Evolutionary conservation across 2,329 filamentous ascomycete species (phyloP), one percentile per base, ranked within the genome.

Genomic region (Trichoderma sp.): DNA sequence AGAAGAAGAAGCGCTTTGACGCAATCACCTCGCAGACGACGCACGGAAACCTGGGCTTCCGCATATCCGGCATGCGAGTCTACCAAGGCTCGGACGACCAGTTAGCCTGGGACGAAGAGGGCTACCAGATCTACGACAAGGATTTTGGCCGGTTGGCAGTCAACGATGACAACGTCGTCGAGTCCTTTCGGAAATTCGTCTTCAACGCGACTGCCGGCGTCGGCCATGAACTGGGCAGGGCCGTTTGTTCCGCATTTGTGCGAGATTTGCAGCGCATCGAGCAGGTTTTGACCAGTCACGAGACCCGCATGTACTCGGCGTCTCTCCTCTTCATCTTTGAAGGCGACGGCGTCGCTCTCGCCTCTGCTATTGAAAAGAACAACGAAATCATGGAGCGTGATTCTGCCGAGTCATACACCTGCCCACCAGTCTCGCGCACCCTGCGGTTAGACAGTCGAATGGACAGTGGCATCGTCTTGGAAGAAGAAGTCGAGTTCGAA

Each of bases 281-380:
- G 70, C 75, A 84, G 2, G 80, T 88, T 0, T 76, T 90, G n/a
- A 79, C 84, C 56, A 78, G 75, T 1, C 82, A 88, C 70, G 86
- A 89, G 74, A 87, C 83, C 70, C 84, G 87, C 71, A 90, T 90
- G 87, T 90, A 86, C 75, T 90, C 86, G 12, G 79, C 85, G 0
- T 88, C 86, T 64, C 76, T 90, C 27, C 81, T 90, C 0, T 89
- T 90, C 68, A 84, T 89, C 2, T 89, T 88, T 42, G 88, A 90
- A 73, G 88, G 88, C 27, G 86, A 90, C 59, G 88, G 87, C 25
- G 76, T 80, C 4, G 82, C 85, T 6, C 80, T 90, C 48, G 78
- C 80, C 64, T 76, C 74, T 2, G 85, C 84, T 37, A 84, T 88
- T 34, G 79, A 86, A 78, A 73, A 88, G 85, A 82, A 85, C 76